Evolutionary conservation across 1,284 basidiomycete species (phyloP).

Genomic region (Vanrija pseudolonga): DNA sequence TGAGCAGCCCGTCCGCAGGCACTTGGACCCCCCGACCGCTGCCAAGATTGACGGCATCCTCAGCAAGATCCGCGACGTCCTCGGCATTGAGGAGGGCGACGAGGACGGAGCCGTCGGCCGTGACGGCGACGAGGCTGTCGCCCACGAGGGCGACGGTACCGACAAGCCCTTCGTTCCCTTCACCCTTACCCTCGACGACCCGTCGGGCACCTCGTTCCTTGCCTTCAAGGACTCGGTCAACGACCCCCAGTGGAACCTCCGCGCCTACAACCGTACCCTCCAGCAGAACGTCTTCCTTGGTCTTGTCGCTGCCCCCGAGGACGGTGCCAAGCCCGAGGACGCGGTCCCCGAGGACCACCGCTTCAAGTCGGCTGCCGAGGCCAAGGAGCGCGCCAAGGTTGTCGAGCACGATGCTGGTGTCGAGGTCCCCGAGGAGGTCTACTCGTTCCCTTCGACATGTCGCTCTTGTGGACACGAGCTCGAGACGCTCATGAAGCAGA

Average conservation of each 20-base stretch:
- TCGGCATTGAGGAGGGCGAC: slow-evolving; percentile 64
- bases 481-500: slow-evolving; percentile 92
- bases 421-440: slow-evolving; percentile 72
- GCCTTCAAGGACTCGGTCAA: slow-evolving; percentile 75
- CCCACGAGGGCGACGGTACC: slow-evolving; percentile 38
- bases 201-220: slow-evolving; percentile 90
- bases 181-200: slow-evolving; percentile 85
- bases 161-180: slow-evolving; percentile 64
- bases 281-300: slow-evolving; percentile 84
- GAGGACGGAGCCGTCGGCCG: slow-evolving; percentile 39
- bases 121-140: slow-evolving; percentile 29
- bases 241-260: slow-evolving; percentile 89
- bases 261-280: slow-evolving; percentile 75
- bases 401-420: slow-evolving; percentile 38
- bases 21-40: slow-evolving; percentile 74
- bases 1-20: slow-evolving; percentile 81
- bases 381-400: slow-evolving; percentile 14
- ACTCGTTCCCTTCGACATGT: slow-evolving; percentile 82
- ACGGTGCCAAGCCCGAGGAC: slow-evolving; percentile 15
- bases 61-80: slow-evolving; percentile 62
- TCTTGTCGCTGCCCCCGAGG: slow-evolving; percentile 52
- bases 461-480: slow-evolving; percentile 80
- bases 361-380: slow-evolving; percentile 41
- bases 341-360: slow-evolving; percentile 53
- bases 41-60: slow-evolving; percentile 75